Conservation (phyloP, 2,329 filamentous ascomycete genomes). For the Sclerotinia nivalis region DNA sequence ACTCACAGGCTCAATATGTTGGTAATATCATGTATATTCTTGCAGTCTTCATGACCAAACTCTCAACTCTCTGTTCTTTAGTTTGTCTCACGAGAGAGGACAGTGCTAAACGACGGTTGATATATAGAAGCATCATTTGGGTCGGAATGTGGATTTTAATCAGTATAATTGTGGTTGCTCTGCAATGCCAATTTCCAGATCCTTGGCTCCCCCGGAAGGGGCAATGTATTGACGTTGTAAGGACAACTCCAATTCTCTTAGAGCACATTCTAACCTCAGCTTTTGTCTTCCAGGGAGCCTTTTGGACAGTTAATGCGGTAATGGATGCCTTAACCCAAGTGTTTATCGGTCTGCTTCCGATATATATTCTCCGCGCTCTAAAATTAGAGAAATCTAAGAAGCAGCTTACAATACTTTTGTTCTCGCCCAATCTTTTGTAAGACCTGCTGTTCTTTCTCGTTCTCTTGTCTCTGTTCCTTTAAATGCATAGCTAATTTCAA, state of each 20-base stretch:
- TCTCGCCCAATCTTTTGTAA: slow-evolving; percentile 15
- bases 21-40: slow-evolving; percentile 11
- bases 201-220: not conserved
- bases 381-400: slow-evolving; percentile 4
- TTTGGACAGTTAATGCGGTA: slow-evolving; percentile 12
- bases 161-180: not conserved
- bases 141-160: not conserved
- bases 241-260: not conserved
- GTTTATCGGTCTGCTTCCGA: not conserved
- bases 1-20: slow-evolving; percentile 9
- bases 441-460: not conserved
- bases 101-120: not conserved
- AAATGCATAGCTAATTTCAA: not conserved
- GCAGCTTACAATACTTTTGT: not conserved
- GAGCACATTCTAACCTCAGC: not conserved
- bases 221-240: slow-evolving; percentile 12
- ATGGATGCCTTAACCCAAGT: slow-evolving; percentile 7
- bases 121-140: not conserved
- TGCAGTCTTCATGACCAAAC: slow-evolving; percentile 2
- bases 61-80: not conserved
- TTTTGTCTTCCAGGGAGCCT: not conserved
- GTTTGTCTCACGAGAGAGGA: slow-evolving; percentile 9
- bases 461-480: not conserved
- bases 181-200: slow-evolving; percentile 10
- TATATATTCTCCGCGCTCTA: not conserved